These are phyloP conservation scores for Penicillium olsonii DNA, from an alignment of 2,329 filamentous ascomycete species.

Conservation along the genomic window DNA sequence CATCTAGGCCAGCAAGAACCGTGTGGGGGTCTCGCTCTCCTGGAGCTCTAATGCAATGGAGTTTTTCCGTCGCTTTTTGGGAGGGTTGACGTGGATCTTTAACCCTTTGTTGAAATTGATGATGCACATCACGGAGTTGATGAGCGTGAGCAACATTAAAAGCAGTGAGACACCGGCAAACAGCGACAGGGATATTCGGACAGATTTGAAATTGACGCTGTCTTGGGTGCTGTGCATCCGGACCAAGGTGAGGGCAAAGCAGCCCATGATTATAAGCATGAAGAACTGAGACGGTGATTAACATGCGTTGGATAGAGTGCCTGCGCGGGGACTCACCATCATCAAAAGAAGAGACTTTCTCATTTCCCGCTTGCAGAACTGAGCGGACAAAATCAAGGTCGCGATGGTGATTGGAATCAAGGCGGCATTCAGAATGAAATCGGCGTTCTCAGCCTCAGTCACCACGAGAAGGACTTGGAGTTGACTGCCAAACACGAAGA, in stretches of 20 bases:
- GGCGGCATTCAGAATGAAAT: constrained; percentile 18
- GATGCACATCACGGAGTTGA: constrained; percentile 20
- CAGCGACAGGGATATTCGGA: constrained; percentile 17
- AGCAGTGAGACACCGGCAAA: constrained; percentile 16
- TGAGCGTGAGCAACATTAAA: constrained; percentile 11
- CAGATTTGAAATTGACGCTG: constrained; percentile 7
- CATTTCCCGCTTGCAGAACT: constrained; percentile 21
- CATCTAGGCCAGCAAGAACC: constrained; percentile 8
- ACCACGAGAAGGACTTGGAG: constrained; percentile 21
- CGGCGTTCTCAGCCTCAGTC: constrained; percentile 2
- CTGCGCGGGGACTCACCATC: too few relatives aligned
- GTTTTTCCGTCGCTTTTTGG: constrained; percentile 1
- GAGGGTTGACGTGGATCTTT: constrained; percentile 9
- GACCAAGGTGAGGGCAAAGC: constrained; percentile 9
- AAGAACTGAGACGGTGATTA: constrained; percentile 11
- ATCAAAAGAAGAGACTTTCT: constrained; percentile 16
- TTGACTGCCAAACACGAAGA: constrained; percentile 24
- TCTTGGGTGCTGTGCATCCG: constrained; percentile 3
- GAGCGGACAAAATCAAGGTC: constrained; percentile 14
- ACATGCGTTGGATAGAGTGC: too few relatives aligned
- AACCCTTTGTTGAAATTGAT: constrained; percentile 21
- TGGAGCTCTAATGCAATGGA: constrained; percentile 6
- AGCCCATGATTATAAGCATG: constrained; percentile 14
- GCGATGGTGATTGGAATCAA: constrained; percentile 19
- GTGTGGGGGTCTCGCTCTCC: constrained; percentile 2